Conservation (phyloP, 176 grass and related monocot species). For the Pontederia crassipes region DNA sequence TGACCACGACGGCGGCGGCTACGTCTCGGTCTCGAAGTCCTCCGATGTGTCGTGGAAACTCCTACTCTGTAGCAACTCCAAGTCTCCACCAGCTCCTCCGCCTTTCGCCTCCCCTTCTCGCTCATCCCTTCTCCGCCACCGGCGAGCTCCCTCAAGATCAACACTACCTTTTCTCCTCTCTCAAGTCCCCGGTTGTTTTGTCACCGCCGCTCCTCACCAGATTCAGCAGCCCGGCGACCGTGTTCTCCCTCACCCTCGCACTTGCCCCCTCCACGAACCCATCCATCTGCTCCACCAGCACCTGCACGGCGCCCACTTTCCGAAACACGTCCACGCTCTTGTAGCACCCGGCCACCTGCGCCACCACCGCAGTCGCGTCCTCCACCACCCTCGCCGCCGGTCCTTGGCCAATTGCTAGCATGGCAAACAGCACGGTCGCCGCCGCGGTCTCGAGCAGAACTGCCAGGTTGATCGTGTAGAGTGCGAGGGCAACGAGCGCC, state of each 20-base stretch:
- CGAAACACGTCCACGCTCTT: conserved; percentile 64
- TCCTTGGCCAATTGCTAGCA: conserved; percentile 54
- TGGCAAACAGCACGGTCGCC: conserved; percentile 56
- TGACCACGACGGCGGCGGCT: too few relatives aligned
- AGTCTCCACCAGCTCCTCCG: conserved; percentile 51
- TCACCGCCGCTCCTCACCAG: conserved; percentile 65
- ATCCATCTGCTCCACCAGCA: conserved; percentile 65
- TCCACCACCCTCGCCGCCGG: conserved; percentile 52
- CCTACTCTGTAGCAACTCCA: conserved; percentile 34
- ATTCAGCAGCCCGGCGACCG: conserved; percentile 63
- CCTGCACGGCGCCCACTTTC: conserved; percentile 43
- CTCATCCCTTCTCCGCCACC: conserved; percentile 24
- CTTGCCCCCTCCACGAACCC: conserved; percentile 11
- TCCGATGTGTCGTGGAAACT: too few relatives aligned
- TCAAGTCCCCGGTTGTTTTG: conserved; percentile 28
- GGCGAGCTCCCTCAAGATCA: conserved; percentile 39
- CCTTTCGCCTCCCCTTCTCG: conserved; percentile 61
- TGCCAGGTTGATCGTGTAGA: conserved; percentile 58
- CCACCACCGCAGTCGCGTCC: conserved; percentile 71
- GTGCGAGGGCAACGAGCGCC: conserved; percentile 55
- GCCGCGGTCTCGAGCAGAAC: conserved; percentile 36
- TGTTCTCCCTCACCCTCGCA: conserved; percentile 54
- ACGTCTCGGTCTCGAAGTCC: too few relatives aligned
- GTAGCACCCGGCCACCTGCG: conserved; percentile 79
- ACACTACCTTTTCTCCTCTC: conserved; percentile 39